Base-by-base conservation (phyloP, 495 filamentous ascomycete genomes). In the Neurospora sp. region DNA sequence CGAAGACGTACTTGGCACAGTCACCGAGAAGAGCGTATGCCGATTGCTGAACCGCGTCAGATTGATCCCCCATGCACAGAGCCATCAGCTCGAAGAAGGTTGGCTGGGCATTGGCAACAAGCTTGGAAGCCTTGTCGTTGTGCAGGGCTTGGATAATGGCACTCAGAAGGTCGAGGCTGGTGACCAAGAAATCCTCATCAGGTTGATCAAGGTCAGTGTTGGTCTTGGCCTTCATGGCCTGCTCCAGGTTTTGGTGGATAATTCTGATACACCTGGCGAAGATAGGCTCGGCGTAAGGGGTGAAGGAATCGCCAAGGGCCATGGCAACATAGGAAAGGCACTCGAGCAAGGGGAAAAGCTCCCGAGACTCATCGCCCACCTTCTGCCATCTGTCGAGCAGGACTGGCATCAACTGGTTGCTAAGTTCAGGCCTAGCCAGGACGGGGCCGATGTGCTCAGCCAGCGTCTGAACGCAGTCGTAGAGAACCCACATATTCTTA, bases 391-490 rank as follows among this genome's bases (percentile, higher is more conserved):
- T 87, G 61, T 91, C 88, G 70, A 98, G 94, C 59, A 99, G 86
- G 61, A 94, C 94, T 40, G 96, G 94, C 96, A 99, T 99, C 72
- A 99, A 85, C 72, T 94, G 87, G 72, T 91, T 87, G 48, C 94
- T 89, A 6, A 97, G 86, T 70, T 94, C 88, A 4, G 93, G 91
- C 75, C 89, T 86, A 10, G 93, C 89, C 61, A 99, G 83, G 59
- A 91, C 89, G 20, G 89, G 89, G 69, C 93, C 92, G 68, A 98
- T 91, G 79, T 94, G 91, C 78, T 99, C 96, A 16, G 96, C 96
- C 45, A 99, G 84, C 0, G 96, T 98, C 82, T 99, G 96, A 68
- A 99, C 92, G 82, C 96, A 99, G 83, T 98, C 96, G 82, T 99
- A 99, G 42, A 99, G 89, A 72, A 98, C 94, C 83, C 95, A 98